A percentile compares a stretch with the other conserved stretches of the same genome.
phyloP scores from a whole-genome alignment of 306 rosid species.

The Corylus americana region DNA sequence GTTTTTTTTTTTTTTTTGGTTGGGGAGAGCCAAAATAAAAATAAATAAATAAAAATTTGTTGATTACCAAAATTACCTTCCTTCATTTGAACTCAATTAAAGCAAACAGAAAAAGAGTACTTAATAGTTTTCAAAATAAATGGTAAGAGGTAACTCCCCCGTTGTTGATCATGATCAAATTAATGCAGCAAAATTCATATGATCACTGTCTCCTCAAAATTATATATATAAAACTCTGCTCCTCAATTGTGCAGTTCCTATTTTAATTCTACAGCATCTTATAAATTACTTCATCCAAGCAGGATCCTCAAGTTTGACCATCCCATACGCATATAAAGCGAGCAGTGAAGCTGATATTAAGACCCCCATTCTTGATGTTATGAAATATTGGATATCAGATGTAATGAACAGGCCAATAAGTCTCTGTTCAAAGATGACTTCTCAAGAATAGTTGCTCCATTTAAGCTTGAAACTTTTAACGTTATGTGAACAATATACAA shows the following conservation, averaged over 20 bases:
- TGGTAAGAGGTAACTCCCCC: not conserved
- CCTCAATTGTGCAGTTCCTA: not conserved
- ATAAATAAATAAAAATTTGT: no score
- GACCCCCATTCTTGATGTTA: not conserved
- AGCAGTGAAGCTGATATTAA: not conserved
- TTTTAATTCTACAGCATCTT: not conserved
- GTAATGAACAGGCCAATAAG: not conserved
- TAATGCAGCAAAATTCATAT: not conserved
- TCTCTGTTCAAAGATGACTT: not conserved
- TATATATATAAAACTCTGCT: not conserved
- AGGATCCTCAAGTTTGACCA: no score
- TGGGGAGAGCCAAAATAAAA: not conserved
- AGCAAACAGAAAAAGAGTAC: not conserved
- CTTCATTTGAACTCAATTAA: not conserved
- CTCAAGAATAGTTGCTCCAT: no score
- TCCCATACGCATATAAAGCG: no score
- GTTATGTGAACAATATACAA: no score
- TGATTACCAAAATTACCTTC: not conserved
- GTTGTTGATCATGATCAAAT: not conserved
- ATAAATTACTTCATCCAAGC: no score
- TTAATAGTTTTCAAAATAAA: not conserved
- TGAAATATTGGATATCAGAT: not conserved
- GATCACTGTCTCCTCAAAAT: not conserved
- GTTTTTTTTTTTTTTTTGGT: not conserved
- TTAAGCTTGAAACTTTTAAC: no score